phyloP scores from a whole-genome alignment of 495 filamentous ascomycete species.

The Penicillium chermesinum region DNA sequence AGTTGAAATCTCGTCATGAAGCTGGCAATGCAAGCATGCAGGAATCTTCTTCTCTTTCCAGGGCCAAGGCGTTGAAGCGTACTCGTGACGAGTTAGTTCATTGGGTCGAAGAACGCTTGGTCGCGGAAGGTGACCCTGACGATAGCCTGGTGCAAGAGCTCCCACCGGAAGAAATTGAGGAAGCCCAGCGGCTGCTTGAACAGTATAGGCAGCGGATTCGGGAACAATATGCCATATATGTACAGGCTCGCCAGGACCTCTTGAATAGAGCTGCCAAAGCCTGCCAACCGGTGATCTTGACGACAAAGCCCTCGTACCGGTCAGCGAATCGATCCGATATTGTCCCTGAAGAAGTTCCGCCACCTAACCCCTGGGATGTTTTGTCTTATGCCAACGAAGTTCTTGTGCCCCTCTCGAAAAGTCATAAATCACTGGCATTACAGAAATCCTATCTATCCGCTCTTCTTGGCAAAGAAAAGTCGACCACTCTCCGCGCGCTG shows the following conservation, averaged over 20 bases:
- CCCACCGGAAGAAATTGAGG: conserved; percentile 31
- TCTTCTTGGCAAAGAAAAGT: conserved; percentile 54
- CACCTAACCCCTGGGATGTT: conserved; percentile 27
- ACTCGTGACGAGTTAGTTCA: conserved; percentile 61
- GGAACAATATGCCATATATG: conserved; percentile 42
- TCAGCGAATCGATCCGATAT: conserved; percentile 19
- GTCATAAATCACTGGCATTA: conserved; percentile 57
- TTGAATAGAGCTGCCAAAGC: conserved; percentile 35
- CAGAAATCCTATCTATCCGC: conserved; percentile 60
- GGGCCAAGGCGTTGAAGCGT: conserved; percentile 40
- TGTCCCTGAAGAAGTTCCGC: conserved; percentile 9
- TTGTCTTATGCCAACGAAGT: conserved; percentile 53
- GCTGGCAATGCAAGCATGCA: conserved; percentile 12
- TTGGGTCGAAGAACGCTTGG: conserved; percentile 67
- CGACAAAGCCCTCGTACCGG: conserved; percentile 24
- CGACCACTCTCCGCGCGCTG: conserved; percentile 50
- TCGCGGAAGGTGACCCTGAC: conserved; percentile 42
- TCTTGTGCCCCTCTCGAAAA: conserved; percentile 51
- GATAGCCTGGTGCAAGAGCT: conserved; percentile 38
- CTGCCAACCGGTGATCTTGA: conserved; percentile 30
- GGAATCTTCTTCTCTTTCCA: conserved; percentile 29
- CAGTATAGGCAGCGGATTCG: conserved; percentile 43
- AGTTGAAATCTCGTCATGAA: conserved; percentile 41
- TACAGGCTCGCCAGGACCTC: conserved; percentile 32
- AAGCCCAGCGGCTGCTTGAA: conserved; percentile 30